Conservation (phyloP, 75 land plant genomes). For the Selaginella moellendorffii region DNA sequence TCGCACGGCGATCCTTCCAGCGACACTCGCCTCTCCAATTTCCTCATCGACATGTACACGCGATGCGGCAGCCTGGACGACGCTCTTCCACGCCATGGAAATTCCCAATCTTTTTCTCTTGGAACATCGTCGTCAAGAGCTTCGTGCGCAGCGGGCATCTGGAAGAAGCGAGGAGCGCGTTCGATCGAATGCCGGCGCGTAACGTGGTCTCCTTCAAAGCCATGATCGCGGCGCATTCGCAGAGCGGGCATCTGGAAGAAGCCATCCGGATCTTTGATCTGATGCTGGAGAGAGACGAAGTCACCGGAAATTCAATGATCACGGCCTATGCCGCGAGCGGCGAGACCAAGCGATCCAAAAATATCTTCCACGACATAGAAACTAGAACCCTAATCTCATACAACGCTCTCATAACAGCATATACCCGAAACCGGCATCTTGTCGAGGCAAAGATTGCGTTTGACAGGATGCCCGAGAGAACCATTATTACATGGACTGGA, state of each 20-base stretch:
- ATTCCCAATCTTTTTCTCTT: background rate
- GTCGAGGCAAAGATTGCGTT: background rate
- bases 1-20: background rate
- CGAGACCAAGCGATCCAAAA: background rate
- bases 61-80: constrained; percentile 2
- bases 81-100: background rate
- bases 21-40: background rate
- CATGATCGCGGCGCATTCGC: constrained; percentile 6
- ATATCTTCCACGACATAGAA: background rate
- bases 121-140: background rate
- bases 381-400: background rate
- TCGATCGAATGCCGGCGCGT: background rate
- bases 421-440: background rate
- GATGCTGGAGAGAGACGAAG: constrained; percentile 8
- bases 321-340: background rate
- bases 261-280: background rate
- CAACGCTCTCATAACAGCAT: background rate
- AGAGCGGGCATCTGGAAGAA: constrained; percentile 1
- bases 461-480: background rate
- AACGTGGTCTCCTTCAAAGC: background rate
- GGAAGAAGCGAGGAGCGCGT: background rate
- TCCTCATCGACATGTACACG: constrained; percentile 1
- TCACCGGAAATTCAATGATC: background rate
- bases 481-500: background rate
- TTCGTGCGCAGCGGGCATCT: background rate